Base-by-base conservation (phyloP, 2,329 filamentous ascomycete species). In the Macrophomina phaseolina region DNA sequence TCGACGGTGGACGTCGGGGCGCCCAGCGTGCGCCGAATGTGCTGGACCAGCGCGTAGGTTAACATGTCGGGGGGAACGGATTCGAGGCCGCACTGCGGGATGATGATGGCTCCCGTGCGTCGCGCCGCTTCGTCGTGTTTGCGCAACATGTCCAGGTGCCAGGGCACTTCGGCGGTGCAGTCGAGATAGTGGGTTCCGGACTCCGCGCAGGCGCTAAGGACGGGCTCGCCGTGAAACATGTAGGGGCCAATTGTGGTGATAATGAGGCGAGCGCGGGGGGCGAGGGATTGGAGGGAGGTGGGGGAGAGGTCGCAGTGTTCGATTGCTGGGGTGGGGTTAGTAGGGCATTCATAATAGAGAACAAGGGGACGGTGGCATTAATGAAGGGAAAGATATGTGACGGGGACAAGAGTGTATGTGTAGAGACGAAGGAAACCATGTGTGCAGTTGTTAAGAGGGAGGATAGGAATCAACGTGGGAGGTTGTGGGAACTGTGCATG, bases 141-240 rank as follows among this genome's bases (percentile, higher is more conserved):
- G 28, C 83, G 76, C 65, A 90, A 82, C 79, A 90, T 88, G 53
- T 87, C 82, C 69, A 84, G 83, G 46, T 89, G 81, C 88, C 88
- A 91, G 2, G 87, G 86, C 0, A 85, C 83, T 74, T 90, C 88
- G 56, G 88, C 88, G 5, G 88, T 90, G 56, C 82, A 85, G 74
- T 91, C 89, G 65, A 91, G 76, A 72, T 91, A 91, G 74, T 91
- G 88, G 4, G 89, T 91, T 5, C 89, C 88, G 69, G 83, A 85
- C 63, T 84, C 81, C 3, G 86, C 88, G 73, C 88, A 91, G 5
- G 88, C 88, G 70, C 87, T 85, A 8, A 91, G 82, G 4, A 90
- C 86, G 0, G 85, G 85, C 38, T 85, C 85, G n/a, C 88, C 89
- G 74, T 89, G 88, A 64, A 85, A 78, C 78, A 87, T 83, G 74